Conservation (phyloP, 225 moss, liverwort and hornwort species). For the Anthoceros angustus region DNA sequence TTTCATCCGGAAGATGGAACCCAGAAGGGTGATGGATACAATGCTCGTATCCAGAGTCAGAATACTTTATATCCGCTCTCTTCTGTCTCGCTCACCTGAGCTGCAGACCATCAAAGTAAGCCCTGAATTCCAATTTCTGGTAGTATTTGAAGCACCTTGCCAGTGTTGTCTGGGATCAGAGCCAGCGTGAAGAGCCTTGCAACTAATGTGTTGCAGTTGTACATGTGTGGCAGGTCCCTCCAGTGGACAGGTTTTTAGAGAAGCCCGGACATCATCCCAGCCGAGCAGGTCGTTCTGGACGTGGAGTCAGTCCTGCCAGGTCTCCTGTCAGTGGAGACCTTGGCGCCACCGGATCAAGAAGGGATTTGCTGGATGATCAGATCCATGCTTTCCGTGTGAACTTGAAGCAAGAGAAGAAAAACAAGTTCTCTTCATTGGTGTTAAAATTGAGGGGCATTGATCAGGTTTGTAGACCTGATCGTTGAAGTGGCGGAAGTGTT, state of each 20-base stretch:
- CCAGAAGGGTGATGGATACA: constrained; percentile 68
- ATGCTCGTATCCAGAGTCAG: constrained; percentile 99
- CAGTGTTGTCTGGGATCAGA: too few species aligned
- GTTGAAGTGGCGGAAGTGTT: not conserved
- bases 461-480: constrained; percentile 24
- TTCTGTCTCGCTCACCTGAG: constrained; percentile 87
- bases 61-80: constrained; percentile 90
- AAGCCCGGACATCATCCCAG: constrained; percentile 41
- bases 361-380: constrained; percentile 28
- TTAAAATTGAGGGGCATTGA: constrained; percentile 70
- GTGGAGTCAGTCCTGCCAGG: constrained; percentile 69
- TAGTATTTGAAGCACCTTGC: too few species aligned
- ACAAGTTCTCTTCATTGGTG: constrained; percentile 75
- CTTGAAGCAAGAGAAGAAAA: constrained; percentile 67
- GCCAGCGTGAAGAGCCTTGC: not conserved
- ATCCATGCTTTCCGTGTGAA: constrained; percentile 60
- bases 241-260: constrained; percentile 81
- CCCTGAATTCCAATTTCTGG: not conserved
- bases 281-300: constrained; percentile 36
- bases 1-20: constrained; percentile 80
- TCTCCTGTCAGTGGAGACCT: constrained; percentile 20
- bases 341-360: too few species aligned
- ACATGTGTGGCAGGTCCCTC: constrained; percentile 41
- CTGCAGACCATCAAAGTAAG: constrained; percentile 58
- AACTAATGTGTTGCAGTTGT: not conserved